A percentile compares a stretch with the other conserved stretches of the same genome.
Conservation (phyloP, 345 rosid species). For the Microcos paniculata region DNA sequence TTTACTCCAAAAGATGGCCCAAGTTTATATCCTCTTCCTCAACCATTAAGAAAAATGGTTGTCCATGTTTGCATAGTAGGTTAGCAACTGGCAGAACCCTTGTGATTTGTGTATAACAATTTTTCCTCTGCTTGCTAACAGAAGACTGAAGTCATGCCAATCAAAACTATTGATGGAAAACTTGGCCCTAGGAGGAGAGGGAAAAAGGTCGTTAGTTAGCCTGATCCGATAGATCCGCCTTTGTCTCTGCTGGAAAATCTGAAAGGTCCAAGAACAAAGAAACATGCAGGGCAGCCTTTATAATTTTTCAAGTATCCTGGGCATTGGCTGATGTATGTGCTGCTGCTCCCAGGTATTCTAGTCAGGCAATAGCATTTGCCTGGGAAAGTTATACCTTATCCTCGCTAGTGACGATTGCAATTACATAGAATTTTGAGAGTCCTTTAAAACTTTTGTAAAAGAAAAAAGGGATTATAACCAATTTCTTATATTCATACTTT, state of each 20-base stretch:
- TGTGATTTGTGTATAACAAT: neutral
- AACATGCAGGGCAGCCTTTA: neutral
- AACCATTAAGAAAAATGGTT: neutral
- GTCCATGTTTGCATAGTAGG: neutral
- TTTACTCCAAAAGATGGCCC: neutral
- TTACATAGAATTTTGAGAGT: neutral
- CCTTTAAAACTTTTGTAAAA: neutral
- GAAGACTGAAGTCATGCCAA: conserved; percentile 25
- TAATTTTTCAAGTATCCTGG: neutral
- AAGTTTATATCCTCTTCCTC: no score
- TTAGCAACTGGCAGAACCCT: neutral
- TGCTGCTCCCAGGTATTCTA: neutral
- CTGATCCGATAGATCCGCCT: neutral
- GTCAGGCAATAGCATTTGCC: neutral
- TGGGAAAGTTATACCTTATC: neutral
- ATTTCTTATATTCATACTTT: neutral
- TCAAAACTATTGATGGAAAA: conserved; percentile 36
- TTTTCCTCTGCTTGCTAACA: neutral
- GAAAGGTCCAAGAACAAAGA: conserved; percentile 4
- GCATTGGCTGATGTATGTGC: neutral
- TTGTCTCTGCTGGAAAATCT: conserved; percentile 13
- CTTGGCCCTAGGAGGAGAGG: conserved; percentile 31
- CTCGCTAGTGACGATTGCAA: neutral
- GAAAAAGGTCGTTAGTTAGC: conserved; percentile 22
- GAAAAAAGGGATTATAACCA: neutral